Conservation (phyloP, 208 protist species). For the Trypanosoma platydactyli region DNA sequence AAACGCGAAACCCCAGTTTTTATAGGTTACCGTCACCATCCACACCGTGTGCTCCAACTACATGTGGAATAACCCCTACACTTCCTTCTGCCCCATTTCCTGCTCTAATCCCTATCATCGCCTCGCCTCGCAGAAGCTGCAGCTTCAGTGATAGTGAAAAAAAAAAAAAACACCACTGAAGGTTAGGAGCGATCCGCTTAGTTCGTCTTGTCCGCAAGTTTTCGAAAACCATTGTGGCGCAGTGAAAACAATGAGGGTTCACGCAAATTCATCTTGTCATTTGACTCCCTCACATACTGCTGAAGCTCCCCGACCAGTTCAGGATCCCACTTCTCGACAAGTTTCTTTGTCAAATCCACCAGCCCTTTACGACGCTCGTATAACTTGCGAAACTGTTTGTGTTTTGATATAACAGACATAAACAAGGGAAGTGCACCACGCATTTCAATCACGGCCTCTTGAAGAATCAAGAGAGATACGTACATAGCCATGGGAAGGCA, state of each 20-base stretch:
- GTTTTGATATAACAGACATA: conserved; percentile 83
- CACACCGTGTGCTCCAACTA: too few relatives aligned
- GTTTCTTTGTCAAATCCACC: conserved; percentile 45
- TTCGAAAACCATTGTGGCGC: conserved; percentile 67
- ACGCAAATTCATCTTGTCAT: conserved; percentile 41
- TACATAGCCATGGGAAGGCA: conserved; percentile 91
- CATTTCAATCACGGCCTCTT: conserved; percentile 83
- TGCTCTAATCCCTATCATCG: too few relatives aligned
- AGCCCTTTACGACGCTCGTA: conserved; percentile 78
- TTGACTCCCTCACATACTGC: conserved; percentile 47
- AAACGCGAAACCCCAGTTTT: too few relatives aligned
- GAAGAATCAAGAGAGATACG: conserved; percentile 82
- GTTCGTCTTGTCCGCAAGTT: conserved; percentile 27
- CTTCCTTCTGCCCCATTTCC: too few relatives aligned
- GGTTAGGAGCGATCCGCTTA: conserved; percentile 3
- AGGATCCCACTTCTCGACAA: conserved; percentile 73
- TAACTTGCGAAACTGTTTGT: conserved; percentile 88
- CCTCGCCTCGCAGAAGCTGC: neutral
- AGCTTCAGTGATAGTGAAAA: conserved; percentile 3
- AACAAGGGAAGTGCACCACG: conserved; percentile 83
- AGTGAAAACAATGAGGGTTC: conserved; percentile 89
- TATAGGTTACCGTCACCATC: too few relatives aligned
- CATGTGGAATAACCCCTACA: too few relatives aligned
- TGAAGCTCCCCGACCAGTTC: conserved; percentile 77
- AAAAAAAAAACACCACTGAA: neutral